phyloP scores from a whole-genome alignment of 169 alveolate genomes.

The Plasmodium malariae region DNA sequence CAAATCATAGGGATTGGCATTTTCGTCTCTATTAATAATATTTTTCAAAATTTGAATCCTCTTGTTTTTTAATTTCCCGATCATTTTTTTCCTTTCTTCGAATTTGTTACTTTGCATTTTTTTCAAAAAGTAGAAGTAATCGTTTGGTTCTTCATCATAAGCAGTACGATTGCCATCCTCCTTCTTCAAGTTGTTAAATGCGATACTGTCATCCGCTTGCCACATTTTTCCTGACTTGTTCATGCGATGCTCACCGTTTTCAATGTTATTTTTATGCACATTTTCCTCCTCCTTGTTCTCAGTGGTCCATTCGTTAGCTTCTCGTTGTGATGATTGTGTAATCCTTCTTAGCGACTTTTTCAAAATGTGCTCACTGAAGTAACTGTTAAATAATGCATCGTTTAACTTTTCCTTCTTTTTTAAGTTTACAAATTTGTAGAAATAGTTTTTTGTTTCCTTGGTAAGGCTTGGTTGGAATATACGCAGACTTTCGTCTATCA shows the following conservation, averaged over 20 bases:
- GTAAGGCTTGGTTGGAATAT: constrained; percentile 47
- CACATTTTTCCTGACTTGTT: neutral
- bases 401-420: constrained; percentile 56
- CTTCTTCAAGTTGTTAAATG: no score
- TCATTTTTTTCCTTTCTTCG: constrained; percentile 35
- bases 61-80: constrained; percentile 41
- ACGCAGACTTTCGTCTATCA: constrained; percentile 65
- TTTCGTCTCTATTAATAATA: constrained; percentile 20
- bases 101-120: constrained; percentile 26
- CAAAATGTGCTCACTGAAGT: constrained; percentile 30
- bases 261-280: neutral
- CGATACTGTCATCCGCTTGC: no score
- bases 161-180: neutral
- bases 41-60: constrained; percentile 32
- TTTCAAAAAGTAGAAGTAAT: constrained; percentile 11
- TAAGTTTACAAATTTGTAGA: constrained; percentile 47
- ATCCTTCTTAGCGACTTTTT: constrained; percentile 7
- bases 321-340: neutral
- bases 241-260: neutral
- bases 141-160: neutral
- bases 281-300: neutral
- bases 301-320: neutral
- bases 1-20: constrained; percentile 47
- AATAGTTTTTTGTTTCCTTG: constrained; percentile 49
- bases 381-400: constrained; percentile 30